Evolutionary conservation across 1,139 yeast genomes (phyloP), one percentile per base, ranked within the genome.

Genomic region (Saccharomyces hybrid): DNA sequence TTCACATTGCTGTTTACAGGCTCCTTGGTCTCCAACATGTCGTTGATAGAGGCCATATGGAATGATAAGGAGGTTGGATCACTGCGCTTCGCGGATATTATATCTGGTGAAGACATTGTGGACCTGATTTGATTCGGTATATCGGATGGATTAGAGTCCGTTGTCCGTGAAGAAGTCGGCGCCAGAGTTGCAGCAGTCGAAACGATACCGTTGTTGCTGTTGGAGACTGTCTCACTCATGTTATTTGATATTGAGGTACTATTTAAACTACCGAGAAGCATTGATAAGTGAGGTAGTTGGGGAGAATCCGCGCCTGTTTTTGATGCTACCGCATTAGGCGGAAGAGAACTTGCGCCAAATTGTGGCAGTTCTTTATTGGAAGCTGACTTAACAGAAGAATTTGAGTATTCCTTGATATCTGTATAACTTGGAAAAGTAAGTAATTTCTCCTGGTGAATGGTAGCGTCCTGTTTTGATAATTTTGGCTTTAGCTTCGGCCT

Each of bases 1-100:
- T 34, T 61, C 57, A 1, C 61, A 57, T 32, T 54, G 57, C 2
- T 55, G 50, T 2, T 51, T 48, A 13, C 62, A 58, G 0, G 61
- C 48, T 5, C 60, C 60, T 16, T 64, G 25, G 32, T 47, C 14
- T 55, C 51, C n/a, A 48, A 46, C 13, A 49, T 53, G 13, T 48
- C 52, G 16, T 48, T 52, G 32, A 53, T 42, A 9, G 59, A 55
- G n/a, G 53, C 48, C 53, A 52, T 50, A 23, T 52, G 53, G 27
- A 38, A 50, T 3, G 51, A 52, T 5, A 16, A 32, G 26, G 44
- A 47, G 34, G 38, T 48, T 26, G 49, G 31, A 19, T 46, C 28
- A 23, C 31, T 19, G 7, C 48, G 52, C 34, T 51, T 56, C 29
- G 50, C 55, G 26, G 50, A 54, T 29, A 51, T 19, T 38, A 41